Base-by-base conservation (phyloP, 2,329 filamentous ascomycete genomes). In the Colletotrichum tamarilloi region DNA sequence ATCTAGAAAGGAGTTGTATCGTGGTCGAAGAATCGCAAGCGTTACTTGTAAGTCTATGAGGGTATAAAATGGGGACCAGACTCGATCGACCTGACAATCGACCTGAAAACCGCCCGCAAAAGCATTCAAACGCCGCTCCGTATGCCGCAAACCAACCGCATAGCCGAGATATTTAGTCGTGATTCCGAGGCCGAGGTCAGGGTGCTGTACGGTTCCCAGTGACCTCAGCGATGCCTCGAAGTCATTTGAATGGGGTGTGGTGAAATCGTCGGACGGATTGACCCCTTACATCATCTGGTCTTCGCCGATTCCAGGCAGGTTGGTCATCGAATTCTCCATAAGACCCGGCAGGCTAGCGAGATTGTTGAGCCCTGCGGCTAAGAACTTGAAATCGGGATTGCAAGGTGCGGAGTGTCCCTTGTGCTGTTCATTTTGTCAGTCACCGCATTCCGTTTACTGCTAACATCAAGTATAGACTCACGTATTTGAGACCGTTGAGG, bases 401-500 rank as follows among this genome's bases (percentile, higher is more conserved):
- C 95, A 98, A 66, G 93, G 93, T 28, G 95, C 93, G 14, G 95
- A 97, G 82, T 98, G 93, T 75, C 92, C 91, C 83, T 94, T 94
- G 85, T 92, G 90, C 90, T 92, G 74, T 77, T 74, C 11, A 30
- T 64, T 65, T 32, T 52, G 65, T 66, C 14, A 66, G 62, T 24
- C 63, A 35, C 19, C 14, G 11, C 6, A 35, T 53, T 26, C 30
- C 30, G 6, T 9, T 38, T 14, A n/a, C n/a, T 5, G 4, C 24
- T 35, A 30, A 12, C 30, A 19, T 32, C 35, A 12, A 6, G 19
- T 49, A 19, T 49, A 11, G 52, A 85, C 90, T 84, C 84, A 92
- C 91, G 81, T 99, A 99, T 91, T 99, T 99, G 75, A 99, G 90
- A 7, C 97, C 97, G 83, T 99, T 99, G 74, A 99, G 84, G 81